phyloP scores from a whole-genome alignment of 2,329 filamentous ascomycete genomes.

The Tetracladium maxilliforme region DNA sequence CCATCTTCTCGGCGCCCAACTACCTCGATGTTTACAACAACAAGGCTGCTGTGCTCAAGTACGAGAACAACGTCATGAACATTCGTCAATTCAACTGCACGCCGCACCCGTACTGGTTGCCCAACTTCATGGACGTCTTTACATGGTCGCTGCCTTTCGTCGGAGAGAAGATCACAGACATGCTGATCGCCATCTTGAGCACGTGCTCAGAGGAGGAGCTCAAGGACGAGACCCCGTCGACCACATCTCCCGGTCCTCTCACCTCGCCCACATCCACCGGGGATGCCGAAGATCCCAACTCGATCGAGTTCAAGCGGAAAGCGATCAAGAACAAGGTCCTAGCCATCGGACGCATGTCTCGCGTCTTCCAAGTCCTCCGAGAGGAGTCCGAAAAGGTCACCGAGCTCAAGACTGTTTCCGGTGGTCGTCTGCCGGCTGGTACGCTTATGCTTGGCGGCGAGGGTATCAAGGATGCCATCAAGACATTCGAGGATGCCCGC shows the following conservation, averaged over 20 bases:
- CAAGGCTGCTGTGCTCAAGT: constrained; percentile 96
- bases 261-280: constrained; percentile 53
- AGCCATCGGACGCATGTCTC: constrained; percentile 87
- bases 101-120: constrained; percentile 96
- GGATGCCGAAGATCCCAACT: constrained; percentile 54
- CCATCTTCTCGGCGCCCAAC: constrained; percentile 97
- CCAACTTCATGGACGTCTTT: constrained; percentile 99
- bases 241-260: constrained; percentile 48
- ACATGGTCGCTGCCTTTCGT: constrained; percentile 99
- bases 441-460: constrained; percentile 97
- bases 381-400: constrained; percentile 96
- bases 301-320: constrained; percentile 83
- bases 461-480: constrained; percentile 97
- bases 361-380: constrained; percentile 94
- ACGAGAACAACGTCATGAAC: constrained; percentile 99
- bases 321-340: constrained; percentile 99
- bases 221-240: constrained; percentile 67
- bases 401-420: constrained; percentile 91
- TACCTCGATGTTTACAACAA: constrained; percentile 99
- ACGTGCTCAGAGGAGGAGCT: constrained; percentile 99
- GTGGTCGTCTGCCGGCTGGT: constrained; percentile 81
- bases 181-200: constrained; percentile 97
- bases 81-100: constrained; percentile 99
- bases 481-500: constrained; percentile 87
- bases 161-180: constrained; percentile 97